Evolutionary conservation across 164 flowering plant genomes (phyloP), one percentile per base, ranked within the genome.

Genomic region (Pachysandra terminalis): DNA sequence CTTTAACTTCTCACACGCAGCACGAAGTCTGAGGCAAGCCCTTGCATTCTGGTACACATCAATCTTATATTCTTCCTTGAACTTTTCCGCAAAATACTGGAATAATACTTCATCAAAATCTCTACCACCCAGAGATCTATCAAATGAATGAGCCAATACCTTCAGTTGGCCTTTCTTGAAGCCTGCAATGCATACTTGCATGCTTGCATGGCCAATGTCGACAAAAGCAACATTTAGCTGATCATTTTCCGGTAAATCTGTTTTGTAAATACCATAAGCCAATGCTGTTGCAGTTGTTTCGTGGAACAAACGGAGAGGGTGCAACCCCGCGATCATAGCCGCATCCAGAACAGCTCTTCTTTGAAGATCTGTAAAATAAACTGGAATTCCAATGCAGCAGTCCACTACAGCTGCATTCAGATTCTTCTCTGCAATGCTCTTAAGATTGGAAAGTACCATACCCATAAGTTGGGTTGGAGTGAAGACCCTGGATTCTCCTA

Each of bases 381-480:
- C 83, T 4, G 89, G 92, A 40, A 87, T 83, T 2, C 89, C 91
- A 72, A 85, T 85, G 69, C 90, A 86, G 72, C 92, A 89, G 67
- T 89, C 94, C 23, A 79, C 91, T 19, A 87, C 94, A 1, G 87
- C 91, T 40, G 87, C 81, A 72, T 84, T 87, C 59, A 89, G 63
- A 68, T 89, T 87, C 78, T 84, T 86, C 74, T 86, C 87, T 32
- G 90, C 90, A 27, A 86, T 87, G 52, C 65, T 87, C 74, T 94
- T 94, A 71, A 94, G 78, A 76, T 91, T 67, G 0, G 97, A 85
- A 9, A 94, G 76, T n/a, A 94, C 68, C 98, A 94, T 94, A 12
- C 86, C 98, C 66, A 94, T 55, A 17, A 94, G 65, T 54, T 94
- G 98, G 12, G 95, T 91, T 0, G 98, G 98, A 0, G 97, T 86